A percentile compares a stretch with the other conserved stretches of the same genome.
Conservation (phyloP, 108 stramenopile genomes). For the Parietichytrium sp. region DNA sequence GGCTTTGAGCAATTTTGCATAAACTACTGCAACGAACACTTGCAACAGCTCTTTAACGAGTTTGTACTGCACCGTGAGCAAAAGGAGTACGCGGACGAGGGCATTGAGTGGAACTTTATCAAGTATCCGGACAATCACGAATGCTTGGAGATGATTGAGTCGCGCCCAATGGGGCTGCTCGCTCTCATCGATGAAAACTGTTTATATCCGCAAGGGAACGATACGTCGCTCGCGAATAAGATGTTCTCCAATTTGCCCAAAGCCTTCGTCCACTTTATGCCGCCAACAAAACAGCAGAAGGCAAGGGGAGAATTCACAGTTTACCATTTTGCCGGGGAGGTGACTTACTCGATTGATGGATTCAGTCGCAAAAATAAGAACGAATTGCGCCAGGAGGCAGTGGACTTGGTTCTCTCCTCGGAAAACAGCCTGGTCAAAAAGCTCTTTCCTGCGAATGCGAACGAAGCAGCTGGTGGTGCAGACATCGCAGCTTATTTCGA, state of each 20-base stretch:
- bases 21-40: slow-evolving; percentile 61
- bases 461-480: slow-evolving; percentile 13
- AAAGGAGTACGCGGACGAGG: slow-evolving; percentile 62
- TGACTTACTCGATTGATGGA: not conserved
- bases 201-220: slow-evolving; percentile 8
- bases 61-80: slow-evolving; percentile 59
- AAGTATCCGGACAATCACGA: slow-evolving; percentile 61
- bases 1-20: slow-evolving; percentile 59
- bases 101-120: slow-evolving; percentile 55
- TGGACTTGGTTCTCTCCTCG: not conserved
- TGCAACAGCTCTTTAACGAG: slow-evolving; percentile 66
- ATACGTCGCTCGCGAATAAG: not conserved
- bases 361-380: slow-evolving; percentile 31
- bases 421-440: not conserved
- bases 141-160: slow-evolving; percentile 59
- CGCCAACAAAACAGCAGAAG: not conserved
- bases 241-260: not conserved
- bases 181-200: slow-evolving; percentile 55
- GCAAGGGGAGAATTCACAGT: not conserved
- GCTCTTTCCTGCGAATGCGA: not conserved
- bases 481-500: slow-evolving; percentile 12
- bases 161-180: slow-evolving; percentile 48
- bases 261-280: not conserved
- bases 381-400: slow-evolving; percentile 28
- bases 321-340: slow-evolving; percentile 6